Evolutionary conservation across 2,329 filamentous ascomycete species (phyloP), one percentile per base, ranked within the genome.

Genomic region (Penicillium sp.): DNA sequence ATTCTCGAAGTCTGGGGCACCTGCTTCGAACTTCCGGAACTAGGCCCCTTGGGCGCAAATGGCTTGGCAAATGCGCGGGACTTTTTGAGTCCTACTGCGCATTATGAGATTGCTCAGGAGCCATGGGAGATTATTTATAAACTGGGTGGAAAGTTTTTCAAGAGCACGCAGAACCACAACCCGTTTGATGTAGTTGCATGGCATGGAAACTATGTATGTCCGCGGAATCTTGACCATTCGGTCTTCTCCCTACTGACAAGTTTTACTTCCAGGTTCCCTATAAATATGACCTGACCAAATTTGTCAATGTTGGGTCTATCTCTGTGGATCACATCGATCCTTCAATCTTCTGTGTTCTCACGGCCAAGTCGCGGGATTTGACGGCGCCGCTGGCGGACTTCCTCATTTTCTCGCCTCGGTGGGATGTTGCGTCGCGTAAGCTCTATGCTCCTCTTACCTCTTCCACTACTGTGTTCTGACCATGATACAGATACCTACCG

Each of bases 141-240:
- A 65, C 81, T 88, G 42, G 79, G 79, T 1, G 86, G 86, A 1
- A 78, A 80, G 37, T 81, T 88, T 33, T 88, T 87, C 64, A 76
- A 74, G 19, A 84, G 81, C 51, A 79, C 78, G 19, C 87, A 90
- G 66, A 77, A 76, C 19, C 87, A 89, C 66, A 86, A 81, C 2
- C 87, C 87, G 0, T 90, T 89, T 64, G 87, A 90, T 61, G 87
- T 89, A 1, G 84, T 89, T 0, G 87, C 85, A 2, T 89, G 87
- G 87, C 86, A 89, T 61, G 87, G 87, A n/a, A 85, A 83, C 48
- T 87, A 88, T 62, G 72, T 71, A 58, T 18, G 65, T 59, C 24
- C 16, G 16, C 9, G 9, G 21, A 5, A 3, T 24, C 7, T 24
- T 4, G 5, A 3, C 1, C 14, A 3, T 10, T n/a, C 29, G 14